Evolutionary conservation across 441 rosid species (phyloP).

Genomic region (Erysimum cheiri): DNA sequence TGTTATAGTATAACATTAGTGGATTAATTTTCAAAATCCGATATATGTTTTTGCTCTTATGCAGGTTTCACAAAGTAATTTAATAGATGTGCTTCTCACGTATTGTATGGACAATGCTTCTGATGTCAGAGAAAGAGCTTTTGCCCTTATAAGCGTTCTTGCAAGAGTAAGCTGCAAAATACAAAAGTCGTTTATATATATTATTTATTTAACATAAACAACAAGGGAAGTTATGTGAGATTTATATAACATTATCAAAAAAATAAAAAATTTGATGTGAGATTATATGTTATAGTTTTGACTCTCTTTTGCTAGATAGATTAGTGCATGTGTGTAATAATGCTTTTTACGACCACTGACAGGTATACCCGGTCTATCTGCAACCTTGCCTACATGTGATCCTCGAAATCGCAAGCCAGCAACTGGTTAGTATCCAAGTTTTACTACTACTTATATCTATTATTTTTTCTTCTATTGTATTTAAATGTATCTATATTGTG

Average conservation of each 20-base stretch:
- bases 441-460: conserved; percentile 18
- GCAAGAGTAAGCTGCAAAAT: conserved; percentile 69
- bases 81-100: conserved; percentile 80
- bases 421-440: conserved; percentile 64
- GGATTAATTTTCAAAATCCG: background rate
- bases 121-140: conserved; percentile 84
- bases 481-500: conserved; percentile 23
- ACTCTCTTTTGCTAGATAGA: background rate
- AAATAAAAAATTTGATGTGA: too few species aligned
- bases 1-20: too few species aligned
- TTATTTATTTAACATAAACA: background rate
- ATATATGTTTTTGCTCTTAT: background rate
- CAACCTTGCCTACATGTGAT: conserved; percentile 65
- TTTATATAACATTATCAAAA: too few species aligned
- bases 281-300: background rate
- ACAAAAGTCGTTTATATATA: background rate
- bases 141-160: conserved; percentile 96
- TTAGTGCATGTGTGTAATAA: background rate
- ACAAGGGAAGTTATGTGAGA: conserved; percentile 3
- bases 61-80: conserved; percentile 79
- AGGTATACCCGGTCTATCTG: conserved; percentile 84
- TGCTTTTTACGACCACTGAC: conserved; percentile 16
- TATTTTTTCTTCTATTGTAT: conserved; percentile 26
- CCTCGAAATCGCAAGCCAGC: conserved; percentile 80
- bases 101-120: conserved; percentile 79